Evolutionary conservation across 495 filamentous ascomycete species (phyloP), one percentile per base, ranked within the genome.

Genomic region (Penicillium turbatum): DNA sequence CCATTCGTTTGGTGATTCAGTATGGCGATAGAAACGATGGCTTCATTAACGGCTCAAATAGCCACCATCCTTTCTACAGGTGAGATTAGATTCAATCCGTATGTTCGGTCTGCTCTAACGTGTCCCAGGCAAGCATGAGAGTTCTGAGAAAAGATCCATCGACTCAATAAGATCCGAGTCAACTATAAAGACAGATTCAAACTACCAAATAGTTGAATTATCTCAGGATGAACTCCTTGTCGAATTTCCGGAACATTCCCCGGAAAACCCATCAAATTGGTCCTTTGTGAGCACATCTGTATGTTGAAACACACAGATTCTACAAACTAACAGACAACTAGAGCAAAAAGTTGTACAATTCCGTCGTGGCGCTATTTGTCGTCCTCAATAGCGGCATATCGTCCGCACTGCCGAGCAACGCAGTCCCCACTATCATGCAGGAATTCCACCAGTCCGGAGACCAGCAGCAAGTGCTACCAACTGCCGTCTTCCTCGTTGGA

Each of bases 341-440:
- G 74, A 60, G 48, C 34, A 84, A 78, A 64, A 91, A 91, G 55
- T 34, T 74, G 5, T 79, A 73, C 55, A 78, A 85, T 34, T 62
- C 85, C 2, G 44, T 82, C 19, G 73, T 79, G 0, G 76, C 75
- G 9, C 80, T 88, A 58, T 56, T 82, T 29, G 67, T 81, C 11
- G 85, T 91, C 21, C 62, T 89, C 52, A 92, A 90, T 65, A 84
- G 81, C 39, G 90, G 87, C 12, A 78, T 92, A 59, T 83, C 84
- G 0, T 82, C 81, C 21, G 78, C 86, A 0, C 64, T 93, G 6
- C 85, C 88, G 0, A 82, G 82, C 56, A 87, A 83, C 65, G 81
- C 81, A 37, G 79, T 82, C 35, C 78, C 75, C 8, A 77, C 71
- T 41, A 75, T 74, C 57, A 66, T 72, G 63, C 56, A 70, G n/a